Evolutionary conservation across 352 stramenopile genomes (phyloP).

Genomic region (Chrysophaeum taylorii): DNA sequence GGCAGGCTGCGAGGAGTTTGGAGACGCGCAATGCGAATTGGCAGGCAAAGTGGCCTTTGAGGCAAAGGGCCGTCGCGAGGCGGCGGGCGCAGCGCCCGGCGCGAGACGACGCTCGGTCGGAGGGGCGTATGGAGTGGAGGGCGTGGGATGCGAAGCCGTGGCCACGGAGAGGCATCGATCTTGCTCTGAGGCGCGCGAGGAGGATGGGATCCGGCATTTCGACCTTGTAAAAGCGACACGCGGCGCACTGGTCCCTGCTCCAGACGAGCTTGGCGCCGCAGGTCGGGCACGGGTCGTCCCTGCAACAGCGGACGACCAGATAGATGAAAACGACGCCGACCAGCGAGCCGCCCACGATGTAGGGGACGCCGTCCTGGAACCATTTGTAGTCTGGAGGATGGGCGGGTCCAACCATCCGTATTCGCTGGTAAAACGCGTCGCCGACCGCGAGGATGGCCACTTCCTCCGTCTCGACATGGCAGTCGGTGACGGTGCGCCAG

Average conservation of each 20-base stretch:
- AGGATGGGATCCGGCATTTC: constrained; percentile 4
- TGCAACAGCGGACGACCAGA: not conserved
- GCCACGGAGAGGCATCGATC: not conserved
- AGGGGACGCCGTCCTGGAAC: not conserved
- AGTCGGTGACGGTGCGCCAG: not conserved
- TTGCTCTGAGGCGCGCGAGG: not conserved
- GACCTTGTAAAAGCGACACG: not conserved
- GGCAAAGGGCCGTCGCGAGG: no score
- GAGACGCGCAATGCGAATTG: no score
- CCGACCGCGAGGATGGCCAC: not conserved
- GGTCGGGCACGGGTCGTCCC: constrained; percentile 1
- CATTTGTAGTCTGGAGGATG: no score
- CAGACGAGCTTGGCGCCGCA: not conserved
- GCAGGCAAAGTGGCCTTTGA: no score
- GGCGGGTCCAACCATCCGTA: not conserved
- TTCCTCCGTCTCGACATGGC: not conserved
- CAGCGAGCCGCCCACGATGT: not conserved
- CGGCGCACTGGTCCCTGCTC: not conserved
- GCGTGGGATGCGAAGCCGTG: not conserved
- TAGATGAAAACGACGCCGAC: not conserved
- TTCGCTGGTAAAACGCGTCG: not conserved
- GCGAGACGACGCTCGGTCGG: no score
- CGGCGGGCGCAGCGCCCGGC: no score
- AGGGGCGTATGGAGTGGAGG: no score
- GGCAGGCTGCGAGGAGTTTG: no score